phyloP scores from a whole-genome alignment of 2,329 filamentous ascomycete genomes.

The Capronia epimyces region DNA sequence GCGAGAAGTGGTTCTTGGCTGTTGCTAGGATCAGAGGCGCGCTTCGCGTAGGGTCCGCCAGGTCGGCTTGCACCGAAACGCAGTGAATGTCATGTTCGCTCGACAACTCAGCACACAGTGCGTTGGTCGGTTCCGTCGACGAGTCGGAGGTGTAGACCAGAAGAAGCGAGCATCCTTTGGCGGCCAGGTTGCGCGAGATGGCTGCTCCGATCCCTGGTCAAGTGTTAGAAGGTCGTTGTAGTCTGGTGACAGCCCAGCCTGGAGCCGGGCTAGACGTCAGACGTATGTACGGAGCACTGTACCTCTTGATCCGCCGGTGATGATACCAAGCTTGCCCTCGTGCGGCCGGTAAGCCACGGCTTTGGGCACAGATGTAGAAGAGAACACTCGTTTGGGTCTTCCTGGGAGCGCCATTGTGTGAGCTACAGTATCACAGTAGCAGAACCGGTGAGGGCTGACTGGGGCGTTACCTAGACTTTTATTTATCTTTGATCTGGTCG shows the following conservation, averaged over 20 bases:
- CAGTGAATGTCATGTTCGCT: slow-evolving; percentile 55
- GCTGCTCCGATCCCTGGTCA: slow-evolving; percentile 67
- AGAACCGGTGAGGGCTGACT: background rate
- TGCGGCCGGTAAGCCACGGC: slow-evolving; percentile 38
- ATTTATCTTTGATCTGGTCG: background rate
- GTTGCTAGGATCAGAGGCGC: slow-evolving; percentile 52
- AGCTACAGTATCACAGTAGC: background rate
- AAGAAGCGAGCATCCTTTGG: slow-evolving; percentile 63
- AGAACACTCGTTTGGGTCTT: slow-evolving; percentile 11
- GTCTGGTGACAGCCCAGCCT: too few species aligned
- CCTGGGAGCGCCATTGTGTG: slow-evolving; percentile 1
- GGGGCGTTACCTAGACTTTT: slow-evolving; percentile 4
- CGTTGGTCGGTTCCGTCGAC: slow-evolving; percentile 49
- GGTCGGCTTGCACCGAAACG: slow-evolving; percentile 61
- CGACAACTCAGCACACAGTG: slow-evolving; percentile 54
- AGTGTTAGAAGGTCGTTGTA: slow-evolving; percentile 1
- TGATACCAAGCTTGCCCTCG: slow-evolving; percentile 71
- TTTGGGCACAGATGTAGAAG: slow-evolving; percentile 23
- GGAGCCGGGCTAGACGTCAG: too few species aligned
- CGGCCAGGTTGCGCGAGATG: slow-evolving; percentile 64
- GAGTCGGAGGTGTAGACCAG: slow-evolving; percentile 66
- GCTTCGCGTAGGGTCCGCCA: slow-evolving; percentile 58
- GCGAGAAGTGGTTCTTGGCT: slow-evolving; percentile 55
- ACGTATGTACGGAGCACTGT: slow-evolving; percentile 27
- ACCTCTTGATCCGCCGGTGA: slow-evolving; percentile 77